Conservation (phyloP, 148 eudicot genomes). For the Rhododendron ferrugineum region DNA sequence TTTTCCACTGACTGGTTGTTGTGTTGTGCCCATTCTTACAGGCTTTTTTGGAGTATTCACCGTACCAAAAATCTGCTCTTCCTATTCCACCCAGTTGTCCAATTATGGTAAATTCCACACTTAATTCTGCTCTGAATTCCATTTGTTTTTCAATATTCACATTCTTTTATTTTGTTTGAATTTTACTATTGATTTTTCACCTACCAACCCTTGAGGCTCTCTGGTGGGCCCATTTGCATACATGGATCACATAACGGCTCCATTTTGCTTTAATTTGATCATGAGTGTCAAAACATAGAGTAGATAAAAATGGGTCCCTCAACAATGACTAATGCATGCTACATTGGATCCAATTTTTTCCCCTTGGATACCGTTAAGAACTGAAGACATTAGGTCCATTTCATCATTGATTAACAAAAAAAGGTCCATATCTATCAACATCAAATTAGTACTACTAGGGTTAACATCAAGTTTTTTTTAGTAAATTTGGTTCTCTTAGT, state of each 20-base stretch:
- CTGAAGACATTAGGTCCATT: background rate
- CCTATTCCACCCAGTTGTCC: constrained; percentile 57
- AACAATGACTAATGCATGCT: background rate
- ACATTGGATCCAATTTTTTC: background rate
- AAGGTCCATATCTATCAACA: background rate
- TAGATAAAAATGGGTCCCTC: background rate
- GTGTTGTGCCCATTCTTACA: constrained; percentile 17
- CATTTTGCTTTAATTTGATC: background rate
- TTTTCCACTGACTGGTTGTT: constrained; percentile 8
- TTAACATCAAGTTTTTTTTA: background rate
- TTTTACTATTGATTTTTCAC: too few relatives aligned
- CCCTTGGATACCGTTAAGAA: background rate
- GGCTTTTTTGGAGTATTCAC: constrained; percentile 70
- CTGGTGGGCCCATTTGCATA: background rate
- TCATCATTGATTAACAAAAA: background rate
- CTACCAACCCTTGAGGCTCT: too few relatives aligned
- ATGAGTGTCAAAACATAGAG: background rate
- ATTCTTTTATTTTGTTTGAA: too few relatives aligned
- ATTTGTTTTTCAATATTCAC: background rate
- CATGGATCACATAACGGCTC: constrained; percentile 18
- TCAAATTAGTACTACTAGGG: background rate
- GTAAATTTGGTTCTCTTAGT: background rate
- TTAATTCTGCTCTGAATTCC: background rate
- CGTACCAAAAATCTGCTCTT: constrained; percentile 63
- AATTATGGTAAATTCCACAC: constrained; percentile 36